Percentiles rank a stretch among this genome's conserved stretches.
Conservation (phyloP, 345 rosid species). For the Adansonia digitata region DNA sequence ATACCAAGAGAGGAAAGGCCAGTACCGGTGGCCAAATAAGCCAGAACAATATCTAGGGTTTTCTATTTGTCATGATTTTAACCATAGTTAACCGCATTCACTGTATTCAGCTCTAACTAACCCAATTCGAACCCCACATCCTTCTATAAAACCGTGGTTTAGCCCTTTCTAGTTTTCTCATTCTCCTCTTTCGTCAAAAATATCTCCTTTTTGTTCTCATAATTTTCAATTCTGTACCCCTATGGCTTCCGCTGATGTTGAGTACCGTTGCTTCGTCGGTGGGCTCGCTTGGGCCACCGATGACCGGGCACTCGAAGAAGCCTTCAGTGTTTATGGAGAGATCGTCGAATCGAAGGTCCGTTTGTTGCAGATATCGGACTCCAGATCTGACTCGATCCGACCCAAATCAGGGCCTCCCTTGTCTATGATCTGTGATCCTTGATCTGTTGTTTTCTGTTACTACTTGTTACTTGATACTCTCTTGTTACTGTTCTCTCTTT, state of each 20-base stretch:
- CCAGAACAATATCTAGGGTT: neutral
- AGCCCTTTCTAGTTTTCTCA: neutral
- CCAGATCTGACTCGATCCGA: slow-evolving; percentile 43
- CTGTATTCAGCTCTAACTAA: neutral
- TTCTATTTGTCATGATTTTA: neutral
- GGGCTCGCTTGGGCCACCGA: slow-evolving; percentile 95
- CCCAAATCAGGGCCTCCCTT: slow-evolving; percentile 26
- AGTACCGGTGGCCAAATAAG: neutral
- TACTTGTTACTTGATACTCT: slow-evolving; percentile 40
- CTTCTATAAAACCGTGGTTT: slow-evolving; percentile 3
- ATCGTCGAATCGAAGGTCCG: slow-evolving; percentile 98
- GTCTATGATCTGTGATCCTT: slow-evolving; percentile 39
- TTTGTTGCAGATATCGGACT: slow-evolving; percentile 44
- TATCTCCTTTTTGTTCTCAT: neutral
- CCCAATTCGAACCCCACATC: neutral
- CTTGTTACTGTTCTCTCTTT: slow-evolving; percentile 56
- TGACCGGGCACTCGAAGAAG: slow-evolving; percentile 50
- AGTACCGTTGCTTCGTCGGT: slow-evolving; percentile 85
- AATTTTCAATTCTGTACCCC: too few relatives aligned
- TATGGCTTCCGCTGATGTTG: slow-evolving; percentile 61
- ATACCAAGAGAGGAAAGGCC: neutral
- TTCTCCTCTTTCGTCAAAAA: neutral
- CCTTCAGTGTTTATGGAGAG: slow-evolving; percentile 68
- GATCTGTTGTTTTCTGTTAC: slow-evolving; percentile 63
- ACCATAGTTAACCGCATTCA: neutral